A percentile compares a stretch with the other conserved stretches of the same genome.
Evolutionary conservation across 2,329 filamentous ascomycete genomes (phyloP).

Genomic region (Teratosphaeriaceae sp.): DNA sequence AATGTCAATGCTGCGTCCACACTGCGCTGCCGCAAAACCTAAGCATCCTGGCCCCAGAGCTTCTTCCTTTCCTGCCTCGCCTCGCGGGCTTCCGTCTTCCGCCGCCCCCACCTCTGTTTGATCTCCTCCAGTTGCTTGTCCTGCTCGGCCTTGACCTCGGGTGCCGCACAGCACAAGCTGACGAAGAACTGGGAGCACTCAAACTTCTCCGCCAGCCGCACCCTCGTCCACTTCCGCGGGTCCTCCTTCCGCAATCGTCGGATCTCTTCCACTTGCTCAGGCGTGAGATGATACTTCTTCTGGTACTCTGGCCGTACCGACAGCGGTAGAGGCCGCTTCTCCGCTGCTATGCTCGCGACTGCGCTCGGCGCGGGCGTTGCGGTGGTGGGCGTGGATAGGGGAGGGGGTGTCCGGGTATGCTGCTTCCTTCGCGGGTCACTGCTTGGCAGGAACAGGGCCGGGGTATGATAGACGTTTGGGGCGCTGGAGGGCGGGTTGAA

Average conservation of each 20-base stretch:
- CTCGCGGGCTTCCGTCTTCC: slow-evolving; percentile 54
- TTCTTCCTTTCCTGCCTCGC: slow-evolving; percentile 54
- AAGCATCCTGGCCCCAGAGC: slow-evolving; percentile 54
- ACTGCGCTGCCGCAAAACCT: no score
- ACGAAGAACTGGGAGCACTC: slow-evolving; percentile 58
- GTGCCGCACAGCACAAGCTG: slow-evolving; percentile 51
- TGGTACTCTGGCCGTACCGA: slow-evolving; percentile 45
- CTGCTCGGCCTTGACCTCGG: slow-evolving; percentile 35
- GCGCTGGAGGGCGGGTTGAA: slow-evolving; percentile 61
- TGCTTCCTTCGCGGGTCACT: slow-evolving; percentile 49
- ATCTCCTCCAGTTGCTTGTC: slow-evolving; percentile 45
- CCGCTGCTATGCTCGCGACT: slow-evolving; percentile 10
- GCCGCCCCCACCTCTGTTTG: slow-evolving; percentile 54
- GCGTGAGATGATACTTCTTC: slow-evolving; percentile 56
- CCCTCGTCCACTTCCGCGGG: slow-evolving; percentile 53
- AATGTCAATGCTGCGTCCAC: no score
- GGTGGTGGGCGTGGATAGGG: slow-evolving; percentile 2
- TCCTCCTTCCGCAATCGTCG: slow-evolving; percentile 47
- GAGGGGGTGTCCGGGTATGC: slow-evolving; percentile 30
- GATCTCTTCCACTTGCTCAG: slow-evolving; percentile 54
- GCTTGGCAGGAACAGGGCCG: slow-evolving; percentile 56
- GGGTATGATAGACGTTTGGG: slow-evolving; percentile 58
- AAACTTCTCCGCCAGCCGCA: slow-evolving; percentile 55
- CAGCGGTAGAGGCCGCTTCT: slow-evolving; percentile 29
- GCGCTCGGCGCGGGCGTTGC: slow-evolving; percentile 5